A percentile compares a stretch with the other conserved stretches of the same genome.
Evolutionary conservation across 768 basidiomycete species (phyloP).

Genomic region (Leccinum uliginosum): DNA sequence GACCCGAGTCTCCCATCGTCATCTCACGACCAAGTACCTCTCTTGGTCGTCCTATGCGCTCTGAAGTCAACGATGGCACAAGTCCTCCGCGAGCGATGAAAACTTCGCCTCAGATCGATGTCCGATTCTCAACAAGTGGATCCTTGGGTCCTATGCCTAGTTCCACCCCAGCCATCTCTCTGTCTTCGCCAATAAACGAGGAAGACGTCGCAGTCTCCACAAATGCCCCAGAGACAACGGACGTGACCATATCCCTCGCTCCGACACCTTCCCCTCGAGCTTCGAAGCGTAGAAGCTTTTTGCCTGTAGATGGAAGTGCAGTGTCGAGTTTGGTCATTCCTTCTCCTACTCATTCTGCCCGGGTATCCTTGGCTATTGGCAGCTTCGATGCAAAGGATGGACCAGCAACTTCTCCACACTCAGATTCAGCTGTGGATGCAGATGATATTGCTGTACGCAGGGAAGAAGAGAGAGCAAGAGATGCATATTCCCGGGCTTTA

Average conservation of each 20-base stretch:
- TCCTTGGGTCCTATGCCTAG: slow-evolving; percentile 47
- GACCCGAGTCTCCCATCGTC: slow-evolving; percentile 48
- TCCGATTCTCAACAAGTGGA: slow-evolving; percentile 71
- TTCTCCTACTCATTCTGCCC: slow-evolving; percentile 58
- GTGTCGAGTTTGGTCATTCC: slow-evolving; percentile 58
- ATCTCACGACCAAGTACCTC: slow-evolving; percentile 35
- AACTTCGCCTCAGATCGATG: slow-evolving; percentile 58
- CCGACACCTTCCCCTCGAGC: slow-evolving; percentile 44
- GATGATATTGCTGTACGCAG: slow-evolving; percentile 43
- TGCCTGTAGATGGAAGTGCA: slow-evolving; percentile 73
- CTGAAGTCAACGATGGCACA: slow-evolving; percentile 16
- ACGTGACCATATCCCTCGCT: slow-evolving; percentile 33
- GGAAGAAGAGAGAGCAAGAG: slow-evolving; percentile 69
- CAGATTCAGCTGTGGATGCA: slow-evolving; percentile 46
- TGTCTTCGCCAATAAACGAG: slow-evolving; percentile 22
- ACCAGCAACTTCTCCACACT: slow-evolving; percentile 26
- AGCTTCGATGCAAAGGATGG: slow-evolving; percentile 32
- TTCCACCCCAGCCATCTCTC: slow-evolving; percentile 29
- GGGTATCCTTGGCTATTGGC: slow-evolving; percentile 43
- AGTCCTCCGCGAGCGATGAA: slow-evolving; percentile 30
- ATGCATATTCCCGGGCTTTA: slow-evolving; percentile 75
- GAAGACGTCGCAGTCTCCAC: slow-evolving; percentile 14
- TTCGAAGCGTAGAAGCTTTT: slow-evolving; percentile 80
- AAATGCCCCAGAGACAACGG: slow-evolving; percentile 3
- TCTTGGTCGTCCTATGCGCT: slow-evolving; percentile 17